These are phyloP conservation scores for Falciphora oryzae DNA, from an alignment of 2,329 filamentous ascomycete genomes.

Conservation along the genomic window DNA sequence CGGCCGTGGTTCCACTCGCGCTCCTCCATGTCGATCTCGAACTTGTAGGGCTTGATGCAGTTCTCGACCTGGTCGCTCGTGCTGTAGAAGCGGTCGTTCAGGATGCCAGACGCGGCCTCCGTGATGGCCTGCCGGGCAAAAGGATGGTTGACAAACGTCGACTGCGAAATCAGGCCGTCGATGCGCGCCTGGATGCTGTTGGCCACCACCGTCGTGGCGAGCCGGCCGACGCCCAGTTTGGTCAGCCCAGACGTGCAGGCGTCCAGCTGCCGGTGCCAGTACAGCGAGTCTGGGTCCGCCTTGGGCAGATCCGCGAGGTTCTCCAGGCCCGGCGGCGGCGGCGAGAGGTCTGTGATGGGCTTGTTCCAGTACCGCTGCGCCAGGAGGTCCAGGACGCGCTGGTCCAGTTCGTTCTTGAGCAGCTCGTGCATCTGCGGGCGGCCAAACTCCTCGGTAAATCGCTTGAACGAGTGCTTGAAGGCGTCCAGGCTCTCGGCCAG, in stretches of 20 bases:
- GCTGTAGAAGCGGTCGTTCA: constrained; percentile 93
- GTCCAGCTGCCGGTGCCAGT: constrained; percentile 93
- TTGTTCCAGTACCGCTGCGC: constrained; percentile 97
- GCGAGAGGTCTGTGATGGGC: constrained; percentile 76
- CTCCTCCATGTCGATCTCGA: constrained; percentile 91
- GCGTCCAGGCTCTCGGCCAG: constrained; percentile 89
- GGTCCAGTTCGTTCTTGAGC: constrained; percentile 87
- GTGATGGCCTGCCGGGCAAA: constrained; percentile 90
- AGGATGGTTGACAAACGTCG: constrained; percentile 83
- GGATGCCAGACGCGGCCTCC: constrained; percentile 80
- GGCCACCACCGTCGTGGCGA: constrained; percentile 88
- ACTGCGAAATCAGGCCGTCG: constrained; percentile 69
- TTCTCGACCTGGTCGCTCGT: constrained; percentile 98
- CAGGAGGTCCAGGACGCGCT: constrained; percentile 87
- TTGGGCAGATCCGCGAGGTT: constrained; percentile 74
- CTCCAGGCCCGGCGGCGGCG: constrained; percentile 61
- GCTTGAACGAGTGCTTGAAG: constrained; percentile 97
- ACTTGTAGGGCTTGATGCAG: constrained; percentile 98
- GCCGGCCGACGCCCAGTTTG: constrained; percentile 85
- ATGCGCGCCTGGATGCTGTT: constrained; percentile 81
- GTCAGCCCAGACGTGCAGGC: constrained; percentile 86
- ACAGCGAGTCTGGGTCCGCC: constrained; percentile 75
- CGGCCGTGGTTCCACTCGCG: constrained; percentile 81
- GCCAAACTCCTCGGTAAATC: constrained; percentile 85
- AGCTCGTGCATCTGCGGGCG: constrained; percentile 83